phyloP scores from a whole-genome alignment of 164 flowering plant genomes.

The Aristolochia fimbriata region DNA sequence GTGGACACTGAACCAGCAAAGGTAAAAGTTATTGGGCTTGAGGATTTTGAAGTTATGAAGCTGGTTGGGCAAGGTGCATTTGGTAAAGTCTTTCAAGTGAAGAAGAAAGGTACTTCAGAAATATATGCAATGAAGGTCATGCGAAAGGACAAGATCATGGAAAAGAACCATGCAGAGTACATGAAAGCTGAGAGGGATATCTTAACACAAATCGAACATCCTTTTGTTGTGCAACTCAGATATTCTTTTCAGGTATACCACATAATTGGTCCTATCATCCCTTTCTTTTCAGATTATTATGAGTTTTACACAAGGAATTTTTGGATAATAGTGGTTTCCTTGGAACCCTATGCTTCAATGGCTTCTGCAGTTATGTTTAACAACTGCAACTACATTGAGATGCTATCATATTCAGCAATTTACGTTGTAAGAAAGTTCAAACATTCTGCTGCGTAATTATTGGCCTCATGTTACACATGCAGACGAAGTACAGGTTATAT shows the following conservation, averaged over 20 bases:
- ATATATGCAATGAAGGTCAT: slow-evolving; percentile 97
- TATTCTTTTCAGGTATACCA: slow-evolving; percentile 80
- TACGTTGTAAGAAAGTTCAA: too few relatives aligned
- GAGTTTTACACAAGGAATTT: too few relatives aligned
- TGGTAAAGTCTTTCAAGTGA: slow-evolving; percentile 87
- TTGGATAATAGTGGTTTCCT: too few relatives aligned
- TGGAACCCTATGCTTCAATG: too few relatives aligned
- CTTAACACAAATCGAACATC: slow-evolving; percentile 83
- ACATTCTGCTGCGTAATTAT: too few relatives aligned
- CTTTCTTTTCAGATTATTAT: too few relatives aligned
- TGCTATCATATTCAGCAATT: too few relatives aligned
- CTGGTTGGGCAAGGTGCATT: slow-evolving; percentile 92
- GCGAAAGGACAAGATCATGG: slow-evolving; percentile 75
- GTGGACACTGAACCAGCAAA: slow-evolving; percentile 12
- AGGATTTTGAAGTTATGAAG: slow-evolving; percentile 80
- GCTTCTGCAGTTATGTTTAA: too few relatives aligned
- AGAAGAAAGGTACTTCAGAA: slow-evolving; percentile 61
- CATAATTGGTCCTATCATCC: too few relatives aligned
- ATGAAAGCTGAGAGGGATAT: slow-evolving; percentile 97
- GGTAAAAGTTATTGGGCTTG: slow-evolving; percentile 41
- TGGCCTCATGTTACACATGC: slow-evolving; percentile 9
- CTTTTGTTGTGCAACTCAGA: slow-evolving; percentile 81
- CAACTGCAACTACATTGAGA: too few relatives aligned
- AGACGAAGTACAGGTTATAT: slow-evolving; percentile 86
- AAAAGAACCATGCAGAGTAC: slow-evolving; percentile 91